Evolutionary conservation across 2,329 filamentous ascomycete genomes (phyloP), one percentile per base, ranked within the genome.

Genomic region (Xylaria sp.): DNA sequence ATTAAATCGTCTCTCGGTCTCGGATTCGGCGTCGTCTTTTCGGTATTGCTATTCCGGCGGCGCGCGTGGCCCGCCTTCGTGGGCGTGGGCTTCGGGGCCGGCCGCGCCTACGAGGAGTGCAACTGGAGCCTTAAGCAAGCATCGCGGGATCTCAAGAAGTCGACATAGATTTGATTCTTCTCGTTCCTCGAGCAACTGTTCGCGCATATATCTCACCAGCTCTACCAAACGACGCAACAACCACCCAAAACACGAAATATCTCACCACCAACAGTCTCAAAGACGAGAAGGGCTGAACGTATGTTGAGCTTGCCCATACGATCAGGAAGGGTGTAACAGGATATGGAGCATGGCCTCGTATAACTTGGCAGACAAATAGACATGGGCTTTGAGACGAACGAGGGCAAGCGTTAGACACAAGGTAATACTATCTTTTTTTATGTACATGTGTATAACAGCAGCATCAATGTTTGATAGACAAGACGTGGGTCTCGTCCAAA

Each of bases 21-120:
- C 80, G 94, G 92, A 76, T 99, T 99, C 84, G 96, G 96, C 80
- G 92, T 99, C 82, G 93, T 99, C 84, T 98, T 99, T 87, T 98
- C 96, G 71, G 94, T 99, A 71, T 92, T 99, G 68, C 85, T 99
- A 65, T 99, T 99, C 90, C 97, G 97, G 89, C 92, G 97, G 83
- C 91, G 96, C 85, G 93, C 96, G 74, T 99, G 95, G 94, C 96
- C 96, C 67, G 96, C 94, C n/a, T 96, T 94, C 80, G 89, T 97
- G 74, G 96, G 96, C 74, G 88, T 95, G 64, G 96, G 96, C 67
- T 98, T 99, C 81, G 96, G 97, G 80, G 94, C 94, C 73, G 96
- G 96, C 78, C 90, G 97, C 78, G 96, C 96, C 67, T 99, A 97
- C 86, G 96, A 99, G 83, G 96, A 99, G 86, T 98, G 96, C 84